Evolutionary conservation across 176 grass and related monocot species (phyloP).

Genomic region (Zizania latifolia): DNA sequence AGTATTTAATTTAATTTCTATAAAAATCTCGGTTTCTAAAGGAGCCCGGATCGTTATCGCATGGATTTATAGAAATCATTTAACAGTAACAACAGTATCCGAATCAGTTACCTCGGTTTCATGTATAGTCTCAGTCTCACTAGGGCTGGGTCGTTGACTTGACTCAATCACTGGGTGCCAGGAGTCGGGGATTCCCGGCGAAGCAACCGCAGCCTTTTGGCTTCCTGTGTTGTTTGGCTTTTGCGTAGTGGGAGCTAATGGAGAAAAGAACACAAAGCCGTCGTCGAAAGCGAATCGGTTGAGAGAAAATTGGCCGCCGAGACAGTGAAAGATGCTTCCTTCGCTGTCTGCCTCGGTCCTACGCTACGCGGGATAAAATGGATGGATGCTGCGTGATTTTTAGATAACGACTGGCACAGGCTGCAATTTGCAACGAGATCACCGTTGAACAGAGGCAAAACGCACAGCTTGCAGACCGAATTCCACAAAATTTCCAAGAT

Average conservation of each 20-base stretch:
- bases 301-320: neutral
- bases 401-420: neutral
- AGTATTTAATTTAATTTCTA: too few relatives aligned
- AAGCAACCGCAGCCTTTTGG: constrained; percentile 22
- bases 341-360: neutral
- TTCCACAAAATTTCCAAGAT: neutral
- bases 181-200: neutral
- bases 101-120: too few relatives aligned
- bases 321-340: constrained; percentile 16
- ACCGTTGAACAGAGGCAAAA: neutral
- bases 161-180: neutral
- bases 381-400: neutral
- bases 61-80: too few relatives aligned
- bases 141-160: constrained; percentile 2
- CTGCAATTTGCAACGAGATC: neutral
- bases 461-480: neutral
- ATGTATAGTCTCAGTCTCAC: too few relatives aligned
- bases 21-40: too few relatives aligned
- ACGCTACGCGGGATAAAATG: neutral
- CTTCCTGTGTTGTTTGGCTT: neutral
- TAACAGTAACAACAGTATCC: too few relatives aligned
- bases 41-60: too few relatives aligned
- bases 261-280: neutral
- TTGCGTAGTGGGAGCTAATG: neutral
- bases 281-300: neutral